phyloP scores from a whole-genome alignment of 257 asterid species.

The Forsythia viridissima region DNA sequence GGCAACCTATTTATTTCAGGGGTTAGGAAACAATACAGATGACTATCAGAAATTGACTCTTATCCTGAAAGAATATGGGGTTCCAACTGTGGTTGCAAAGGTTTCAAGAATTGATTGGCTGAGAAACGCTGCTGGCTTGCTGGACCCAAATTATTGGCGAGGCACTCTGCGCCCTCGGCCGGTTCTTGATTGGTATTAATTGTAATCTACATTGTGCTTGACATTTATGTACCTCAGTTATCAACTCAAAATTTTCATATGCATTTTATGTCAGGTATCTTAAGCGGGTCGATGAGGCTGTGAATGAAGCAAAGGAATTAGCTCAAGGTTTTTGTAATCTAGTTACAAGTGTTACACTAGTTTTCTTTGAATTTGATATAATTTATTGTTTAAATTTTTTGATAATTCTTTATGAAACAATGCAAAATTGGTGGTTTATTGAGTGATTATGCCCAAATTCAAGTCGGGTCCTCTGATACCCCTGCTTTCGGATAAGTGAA shows the following conservation, averaged over 20 bases:
- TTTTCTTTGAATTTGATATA: neutral
- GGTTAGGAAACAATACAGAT: constrained; percentile 77
- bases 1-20: constrained; percentile 44
- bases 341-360: neutral
- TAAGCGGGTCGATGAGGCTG: constrained; percentile 71
- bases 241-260: neutral
- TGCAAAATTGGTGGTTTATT: neutral
- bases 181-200: constrained; percentile 76
- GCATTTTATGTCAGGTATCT: constrained; percentile 59
- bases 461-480: neutral
- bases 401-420: neutral
- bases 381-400: neutral
- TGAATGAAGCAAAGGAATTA: constrained; percentile 72
- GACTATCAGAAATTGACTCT: constrained; percentile 77
- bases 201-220: neutral
- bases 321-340: constrained; percentile 49
- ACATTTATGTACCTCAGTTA: neutral
- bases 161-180: constrained; percentile 93
- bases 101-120: constrained; percentile 94
- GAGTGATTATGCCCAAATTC: neutral
- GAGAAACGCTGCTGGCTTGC: constrained; percentile 91
- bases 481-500: neutral
- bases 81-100: constrained; percentile 66
- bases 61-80: constrained; percentile 64
- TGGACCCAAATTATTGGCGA: constrained; percentile 83